Percentiles rank a stretch among this genome's conserved stretches.
These are phyloP conservation scores for Carnegiea gigantea DNA, from an alignment of 179 eudicot species.

Conservation along the genomic window DNA sequence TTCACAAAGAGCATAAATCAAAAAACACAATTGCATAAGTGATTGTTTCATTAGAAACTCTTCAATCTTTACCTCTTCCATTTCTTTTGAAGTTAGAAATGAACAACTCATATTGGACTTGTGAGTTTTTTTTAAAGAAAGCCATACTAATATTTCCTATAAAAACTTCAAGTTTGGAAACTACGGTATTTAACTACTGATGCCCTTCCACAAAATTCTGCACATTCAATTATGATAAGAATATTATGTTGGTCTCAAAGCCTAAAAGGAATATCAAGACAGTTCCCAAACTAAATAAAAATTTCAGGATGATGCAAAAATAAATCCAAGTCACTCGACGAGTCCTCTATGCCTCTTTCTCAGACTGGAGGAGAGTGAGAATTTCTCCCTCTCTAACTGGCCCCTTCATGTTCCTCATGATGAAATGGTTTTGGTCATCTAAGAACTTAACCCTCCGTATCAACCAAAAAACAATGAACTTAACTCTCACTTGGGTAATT, in stretches of 20 bases:
- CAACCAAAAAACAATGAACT: no score
- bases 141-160: background rate
- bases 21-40: no score
- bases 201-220: background rate
- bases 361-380: slow-evolving; percentile 32
- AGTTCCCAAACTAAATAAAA: background rate
- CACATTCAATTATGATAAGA: background rate
- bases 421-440: slow-evolving; percentile 31
- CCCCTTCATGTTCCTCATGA: slow-evolving; percentile 22
- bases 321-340: slow-evolving; percentile 20
- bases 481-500: slow-evolving; percentile 29
- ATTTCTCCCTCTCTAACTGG: slow-evolving; percentile 15
- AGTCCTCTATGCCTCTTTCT: slow-evolving; percentile 38
- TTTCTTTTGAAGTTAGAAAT: no score
- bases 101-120: no score
- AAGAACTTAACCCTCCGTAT: slow-evolving; percentile 33
- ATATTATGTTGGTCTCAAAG: background rate
- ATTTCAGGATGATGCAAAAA: background rate
- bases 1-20: no score
- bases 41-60: no score
- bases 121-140: no score
- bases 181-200: background rate
- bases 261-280: background rate
- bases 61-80: no score
- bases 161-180: background rate